Conservation (phyloP, 176 grass and related monocot genomes). For the Paspalum notatum region DNA sequence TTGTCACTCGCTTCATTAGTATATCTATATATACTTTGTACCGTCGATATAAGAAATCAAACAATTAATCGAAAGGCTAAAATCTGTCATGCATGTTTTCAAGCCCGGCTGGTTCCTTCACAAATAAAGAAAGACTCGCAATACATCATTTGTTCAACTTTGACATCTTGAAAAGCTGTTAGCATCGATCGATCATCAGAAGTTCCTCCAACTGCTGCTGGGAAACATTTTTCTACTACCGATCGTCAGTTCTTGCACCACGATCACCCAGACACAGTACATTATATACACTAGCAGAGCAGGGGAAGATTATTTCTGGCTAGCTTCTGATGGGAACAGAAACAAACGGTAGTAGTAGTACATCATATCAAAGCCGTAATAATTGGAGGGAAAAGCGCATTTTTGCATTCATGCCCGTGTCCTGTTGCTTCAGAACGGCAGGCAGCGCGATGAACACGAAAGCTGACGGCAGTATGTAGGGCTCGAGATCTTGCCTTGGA, state of each 20-base stretch:
- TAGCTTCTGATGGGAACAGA: conserved; percentile 3
- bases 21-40: too few species aligned
- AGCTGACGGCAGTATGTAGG: conserved; percentile 20
- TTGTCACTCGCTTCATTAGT: too few species aligned
- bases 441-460: conserved; percentile 14
- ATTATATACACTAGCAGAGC: background rate
- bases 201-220: conserved; percentile 6
- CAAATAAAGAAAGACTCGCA: conserved; percentile 35
- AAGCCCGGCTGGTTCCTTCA: background rate
- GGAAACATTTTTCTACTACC: conserved; percentile 29
- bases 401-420: conserved; percentile 21
- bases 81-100: background rate
- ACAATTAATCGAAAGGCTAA: background rate
- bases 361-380: conserved; percentile 46
- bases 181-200: background rate
- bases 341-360: background rate
- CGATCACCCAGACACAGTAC: conserved; percentile 31
- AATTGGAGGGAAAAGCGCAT: conserved; percentile 44
- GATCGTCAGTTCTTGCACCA: conserved; percentile 38
- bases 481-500: conserved; percentile 35
- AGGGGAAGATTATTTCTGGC: background rate
- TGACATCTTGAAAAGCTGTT: conserved; percentile 23
- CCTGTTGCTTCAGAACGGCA: conserved; percentile 38
- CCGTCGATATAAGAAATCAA: too few species aligned
- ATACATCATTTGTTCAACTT: conserved; percentile 13